phyloP scores from a whole-genome alignment of 31 red algal genomes.

The Asparagopsis taxiformis region DNA sequence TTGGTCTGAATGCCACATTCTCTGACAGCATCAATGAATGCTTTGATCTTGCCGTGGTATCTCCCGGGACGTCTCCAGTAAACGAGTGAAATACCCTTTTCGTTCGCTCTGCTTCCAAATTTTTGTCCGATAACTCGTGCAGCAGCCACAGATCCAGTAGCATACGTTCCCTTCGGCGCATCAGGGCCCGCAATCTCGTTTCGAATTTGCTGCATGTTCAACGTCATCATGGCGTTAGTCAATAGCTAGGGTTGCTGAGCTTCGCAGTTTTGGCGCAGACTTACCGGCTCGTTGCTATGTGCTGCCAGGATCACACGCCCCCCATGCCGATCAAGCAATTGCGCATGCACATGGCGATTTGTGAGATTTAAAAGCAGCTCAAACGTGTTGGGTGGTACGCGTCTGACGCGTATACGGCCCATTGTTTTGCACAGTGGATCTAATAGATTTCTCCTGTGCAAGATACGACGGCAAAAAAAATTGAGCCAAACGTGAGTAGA shows the following conservation, averaged over 20 bases:
- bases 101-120: constrained; percentile 24
- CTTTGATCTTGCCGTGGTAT: constrained; percentile 79
- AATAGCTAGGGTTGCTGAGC: neutral
- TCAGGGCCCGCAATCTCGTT: constrained; percentile 9
- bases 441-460: too few relatives aligned
- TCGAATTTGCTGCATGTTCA: constrained; percentile 9
- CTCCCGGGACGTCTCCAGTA: constrained; percentile 45
- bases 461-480: too few relatives aligned
- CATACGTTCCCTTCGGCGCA: constrained; percentile 17
- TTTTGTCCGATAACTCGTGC: constrained; percentile 27
- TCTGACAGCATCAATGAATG: constrained; percentile 66
- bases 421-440: too few relatives aligned
- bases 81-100: constrained; percentile 28
- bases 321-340: constrained; percentile 45
- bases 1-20: constrained; percentile 23
- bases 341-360: constrained; percentile 77
- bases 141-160: constrained; percentile 45
- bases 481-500: too few relatives aligned
- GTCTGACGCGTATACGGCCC: constrained; percentile 43
- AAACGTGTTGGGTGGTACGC: constrained; percentile 13
- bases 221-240: neutral
- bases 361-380: constrained; percentile 51
- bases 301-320: constrained; percentile 43
- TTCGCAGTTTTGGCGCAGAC: too few relatives aligned
- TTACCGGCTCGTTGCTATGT: constrained; percentile 45